A percentile compares a stretch with the other conserved stretches of the same genome.
phyloP scores from a whole-genome alignment of 345 rosid genomes.

The Euphorbia pulcherrima region DNA sequence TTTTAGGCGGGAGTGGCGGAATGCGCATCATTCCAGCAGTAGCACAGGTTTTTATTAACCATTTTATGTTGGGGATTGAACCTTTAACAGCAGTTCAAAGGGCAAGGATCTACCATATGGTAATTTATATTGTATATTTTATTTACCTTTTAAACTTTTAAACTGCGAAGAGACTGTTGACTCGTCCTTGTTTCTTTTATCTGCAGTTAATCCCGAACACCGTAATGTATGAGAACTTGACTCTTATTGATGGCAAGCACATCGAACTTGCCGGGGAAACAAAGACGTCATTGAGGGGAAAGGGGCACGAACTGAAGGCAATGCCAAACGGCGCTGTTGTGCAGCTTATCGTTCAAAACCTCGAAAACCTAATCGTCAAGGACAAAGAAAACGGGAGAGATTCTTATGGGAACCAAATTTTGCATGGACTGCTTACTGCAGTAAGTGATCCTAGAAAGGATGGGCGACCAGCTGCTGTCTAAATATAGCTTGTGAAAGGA shows the following conservation, averaged over 20 bases:
- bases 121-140: slow-evolving; percentile 4
- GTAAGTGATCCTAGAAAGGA: slow-evolving; percentile 93
- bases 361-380: slow-evolving; percentile 22
- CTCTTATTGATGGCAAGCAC: slow-evolving; percentile 62
- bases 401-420: slow-evolving; percentile 3
- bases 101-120: slow-evolving; percentile 81
- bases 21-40: slow-evolving; percentile 81
- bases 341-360: slow-evolving; percentile 69
- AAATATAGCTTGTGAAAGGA: too few species aligned
- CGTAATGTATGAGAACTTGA: slow-evolving; percentile 68
- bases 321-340: slow-evolving; percentile 59
- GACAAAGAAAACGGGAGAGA: slow-evolving; percentile 39
- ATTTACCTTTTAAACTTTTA: background rate
- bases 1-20: slow-evolving; percentile 85
- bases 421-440: slow-evolving; percentile 60
- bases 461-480: slow-evolving; percentile 81
- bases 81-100: slow-evolving; percentile 70
- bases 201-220: slow-evolving; percentile 72
- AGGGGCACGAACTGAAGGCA: slow-evolving; percentile 52
- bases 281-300: slow-evolving; percentile 49
- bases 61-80: slow-evolving; percentile 66
- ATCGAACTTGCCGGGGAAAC: slow-evolving; percentile 55
- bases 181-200: slow-evolving; percentile 2
- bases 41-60: slow-evolving; percentile 71
- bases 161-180: background rate